Evolutionary conservation across 139 green algal genomes (phyloP), one percentile per base, ranked within the genome.

Genomic region (Microglena sp.): DNA sequence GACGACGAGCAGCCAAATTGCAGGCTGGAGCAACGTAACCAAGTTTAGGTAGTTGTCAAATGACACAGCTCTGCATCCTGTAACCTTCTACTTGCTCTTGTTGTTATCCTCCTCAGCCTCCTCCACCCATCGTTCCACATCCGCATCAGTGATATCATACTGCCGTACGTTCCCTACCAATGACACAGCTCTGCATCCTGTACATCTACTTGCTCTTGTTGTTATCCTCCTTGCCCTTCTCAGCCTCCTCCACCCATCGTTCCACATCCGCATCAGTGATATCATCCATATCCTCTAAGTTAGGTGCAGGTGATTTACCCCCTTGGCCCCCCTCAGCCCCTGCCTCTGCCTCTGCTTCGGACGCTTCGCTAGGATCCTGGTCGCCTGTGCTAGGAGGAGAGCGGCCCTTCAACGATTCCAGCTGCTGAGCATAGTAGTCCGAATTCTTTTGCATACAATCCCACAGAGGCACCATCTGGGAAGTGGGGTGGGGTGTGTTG

Each of bases 401-500:
- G n/a, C n/a, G n/a, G n/a, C n/a, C 44, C 30, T 33, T 28, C 30
- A 69, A 4, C 2, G 62, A 18, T 3, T 60, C 62, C 15, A 69
- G 31, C 45, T 69, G 62, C 18, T 31, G 21, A 22, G 62, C 45
- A 18, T 69, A 69, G 30, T 69, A 69, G 31, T 61, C 45, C n/a
- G 35, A 34, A 26, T 69, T 55, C 8, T 34, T 56, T 26, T 69
- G 45, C 62, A 69, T 69, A 33, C 62, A 69, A 27, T 60, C 62
- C 45, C 45, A 69, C 15, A 69, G 24, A 4, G 62, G 62, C 2
- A 45, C 46, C 62, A 69, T 69, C 62, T 69, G 62, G 45, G 27
- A 4, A n/a, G n/a, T n/a, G n/a, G n/a, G n/a, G n/a, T n/a, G n/a
- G n/a, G n/a, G n/a, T n/a, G n/a, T n/a, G n/a, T n/a, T n/a, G n/a